These are phyloP conservation scores for Aegilops longissima DNA, from an alignment of 176 grass and related monocot species.

Conservation along the genomic window DNA sequence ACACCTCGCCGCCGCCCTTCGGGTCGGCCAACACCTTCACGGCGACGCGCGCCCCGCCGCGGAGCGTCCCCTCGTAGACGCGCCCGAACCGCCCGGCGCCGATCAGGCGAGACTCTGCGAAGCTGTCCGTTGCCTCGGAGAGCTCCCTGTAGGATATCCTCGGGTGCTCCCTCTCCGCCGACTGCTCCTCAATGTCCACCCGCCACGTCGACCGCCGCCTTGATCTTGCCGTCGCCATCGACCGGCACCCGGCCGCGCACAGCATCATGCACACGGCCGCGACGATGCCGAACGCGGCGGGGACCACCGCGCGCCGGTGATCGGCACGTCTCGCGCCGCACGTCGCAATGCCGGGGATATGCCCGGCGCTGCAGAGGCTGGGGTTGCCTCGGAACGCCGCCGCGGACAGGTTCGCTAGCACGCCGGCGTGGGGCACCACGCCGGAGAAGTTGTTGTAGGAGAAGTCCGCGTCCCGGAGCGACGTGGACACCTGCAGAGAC, in stretches of 20 bases:
- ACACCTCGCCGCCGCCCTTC: conserved; percentile 48
- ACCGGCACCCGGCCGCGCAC: not conserved
- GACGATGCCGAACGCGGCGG: conserved; percentile 10
- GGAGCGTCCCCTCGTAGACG: conserved; percentile 70
- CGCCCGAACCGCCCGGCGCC: conserved; percentile 73
- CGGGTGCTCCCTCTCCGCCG: conserved; percentile 54
- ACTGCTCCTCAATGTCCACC: conserved; percentile 6
- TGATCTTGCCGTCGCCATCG: not conserved
- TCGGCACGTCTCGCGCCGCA: conserved; percentile 27
- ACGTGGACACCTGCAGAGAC: conserved; percentile 44
- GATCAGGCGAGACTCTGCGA: conserved; percentile 55
- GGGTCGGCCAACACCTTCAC: conserved; percentile 79
- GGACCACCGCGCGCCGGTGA: conserved; percentile 23
- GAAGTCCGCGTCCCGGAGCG: conserved; percentile 51
- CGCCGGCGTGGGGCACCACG: conserved; percentile 36
- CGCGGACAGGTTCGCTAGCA: conserved; percentile 41
- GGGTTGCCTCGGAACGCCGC: conserved; percentile 63
- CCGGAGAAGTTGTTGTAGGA: conserved; percentile 92
- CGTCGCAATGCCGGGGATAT: conserved; percentile 32
- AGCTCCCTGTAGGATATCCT: conserved; percentile 82
- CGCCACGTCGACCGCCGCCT: conserved; percentile 32
- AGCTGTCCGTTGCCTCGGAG: conserved; percentile 66
- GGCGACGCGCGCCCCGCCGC: conserved; percentile 55
- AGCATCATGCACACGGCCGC: conserved; percentile 6
- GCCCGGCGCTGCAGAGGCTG: conserved; percentile 39